Evolutionary conservation across 78 protist genomes (phyloP).

Genomic region (slime mould (Dictyostelium discoideum)): DNA sequence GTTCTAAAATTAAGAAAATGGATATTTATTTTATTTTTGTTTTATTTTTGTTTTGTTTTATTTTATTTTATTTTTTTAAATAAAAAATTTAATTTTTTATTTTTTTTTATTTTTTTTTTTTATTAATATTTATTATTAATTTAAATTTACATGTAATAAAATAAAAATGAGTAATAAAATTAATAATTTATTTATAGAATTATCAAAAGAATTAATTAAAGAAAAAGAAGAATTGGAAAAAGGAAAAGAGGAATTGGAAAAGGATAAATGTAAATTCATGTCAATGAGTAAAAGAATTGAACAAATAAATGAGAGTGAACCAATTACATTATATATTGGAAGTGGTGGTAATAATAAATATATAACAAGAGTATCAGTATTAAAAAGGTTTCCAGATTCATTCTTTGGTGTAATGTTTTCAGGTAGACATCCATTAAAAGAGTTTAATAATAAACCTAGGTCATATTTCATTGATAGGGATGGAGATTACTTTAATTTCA

Average conservation of each 20-base stretch:
- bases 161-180: not conserved
- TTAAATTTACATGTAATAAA: too few species aligned
- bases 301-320: not conserved
- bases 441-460: not conserved
- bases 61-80: too few species aligned
- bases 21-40: too few species aligned
- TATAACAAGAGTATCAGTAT: not conserved
- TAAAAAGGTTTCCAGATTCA: not conserved
- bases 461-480: not conserved
- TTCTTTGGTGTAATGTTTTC: not conserved
- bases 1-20: too few species aligned
- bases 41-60: too few species aligned
- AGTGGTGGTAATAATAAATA: not conserved
- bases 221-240: not conserved
- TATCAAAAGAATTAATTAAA: not conserved
- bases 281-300: not conserved
- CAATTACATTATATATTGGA: not conserved
- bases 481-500: not conserved
- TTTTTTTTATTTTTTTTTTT: too few species aligned
- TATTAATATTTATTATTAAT: too few species aligned
- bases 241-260: not conserved
- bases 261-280: not conserved
- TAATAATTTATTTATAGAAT: not conserved
- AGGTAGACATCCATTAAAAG: not conserved
- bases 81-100: too few species aligned